Percentiles rank a stretch among this genome's conserved stretches.
Conservation (phyloP, 2,329 filamentous ascomycete species). For the Pestalotiopsis sp. region DNA sequence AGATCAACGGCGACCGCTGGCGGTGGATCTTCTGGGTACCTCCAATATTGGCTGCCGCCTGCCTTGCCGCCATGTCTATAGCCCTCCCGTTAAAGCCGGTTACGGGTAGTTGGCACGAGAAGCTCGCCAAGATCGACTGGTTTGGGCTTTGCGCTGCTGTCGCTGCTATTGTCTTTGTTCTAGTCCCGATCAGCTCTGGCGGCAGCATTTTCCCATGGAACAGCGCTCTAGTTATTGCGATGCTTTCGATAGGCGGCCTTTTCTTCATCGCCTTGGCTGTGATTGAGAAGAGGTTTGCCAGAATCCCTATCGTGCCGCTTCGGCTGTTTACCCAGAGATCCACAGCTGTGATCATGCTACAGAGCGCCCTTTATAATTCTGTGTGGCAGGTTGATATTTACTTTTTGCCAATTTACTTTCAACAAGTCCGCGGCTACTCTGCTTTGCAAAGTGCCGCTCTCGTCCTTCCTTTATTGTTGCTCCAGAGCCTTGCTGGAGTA, state of each 20-base stretch:
- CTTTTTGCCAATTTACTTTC: conserved; percentile 28
- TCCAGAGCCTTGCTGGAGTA: conserved; percentile 22
- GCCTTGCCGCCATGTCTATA: conserved; percentile 14
- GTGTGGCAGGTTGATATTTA: conserved; percentile 49
- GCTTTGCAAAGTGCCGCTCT: conserved; percentile 25
- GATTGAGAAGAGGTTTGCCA: conserved; percentile 18
- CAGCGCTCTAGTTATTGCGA: conserved; percentile 15
- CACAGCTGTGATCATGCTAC: conserved; percentile 16
- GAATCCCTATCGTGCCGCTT: conserved; percentile 21
- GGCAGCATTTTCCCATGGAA: conserved; percentile 22
- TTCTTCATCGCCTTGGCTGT: conserved; percentile 19
- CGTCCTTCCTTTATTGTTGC: conserved; percentile 23
- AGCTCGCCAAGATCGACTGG: conserved; percentile 25
- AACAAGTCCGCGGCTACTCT: conserved; percentile 22
- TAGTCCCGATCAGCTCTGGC: conserved; percentile 24
- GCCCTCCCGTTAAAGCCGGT: conserved; percentile 20
- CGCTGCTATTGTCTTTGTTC: conserved; percentile 16
- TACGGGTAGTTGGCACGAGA: conserved; percentile 15
- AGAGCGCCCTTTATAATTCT: conserved; percentile 44
- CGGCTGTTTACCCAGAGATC: conserved; percentile 18
- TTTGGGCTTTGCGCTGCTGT: conserved; percentile 18
- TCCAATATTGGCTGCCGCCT: conserved; percentile 16
- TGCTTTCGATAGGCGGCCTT: conserved; percentile 16
- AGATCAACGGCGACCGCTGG: conserved; percentile 17
- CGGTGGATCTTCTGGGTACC: conserved; percentile 25